phyloP scores from a whole-genome alignment of 2,329 filamentous ascomycete species.

The Dothiorella sarmentorum region DNA sequence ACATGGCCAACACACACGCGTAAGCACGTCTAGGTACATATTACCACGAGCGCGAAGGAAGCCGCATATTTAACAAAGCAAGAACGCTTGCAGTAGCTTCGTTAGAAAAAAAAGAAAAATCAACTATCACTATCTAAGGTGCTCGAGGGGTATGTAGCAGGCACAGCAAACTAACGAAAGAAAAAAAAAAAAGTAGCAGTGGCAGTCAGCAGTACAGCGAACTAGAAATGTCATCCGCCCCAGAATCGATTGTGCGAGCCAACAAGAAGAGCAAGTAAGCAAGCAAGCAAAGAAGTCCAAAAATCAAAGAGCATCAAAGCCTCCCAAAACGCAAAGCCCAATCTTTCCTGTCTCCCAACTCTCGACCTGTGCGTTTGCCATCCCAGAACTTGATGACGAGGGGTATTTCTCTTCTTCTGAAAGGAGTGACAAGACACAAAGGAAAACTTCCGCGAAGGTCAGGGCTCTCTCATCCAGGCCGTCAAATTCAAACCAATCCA shows the following conservation, averaged over 20 bases:
- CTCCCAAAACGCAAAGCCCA: not conserved
- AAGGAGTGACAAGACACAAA: constrained; percentile 8
- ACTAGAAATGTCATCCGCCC: not conserved
- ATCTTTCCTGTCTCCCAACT: not conserved
- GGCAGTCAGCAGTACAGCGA: not conserved
- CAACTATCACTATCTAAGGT: constrained; percentile 15
- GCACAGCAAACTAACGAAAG: not conserved
- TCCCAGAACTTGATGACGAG: not conserved
- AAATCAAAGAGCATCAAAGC: constrained; percentile 1
- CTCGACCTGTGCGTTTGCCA: constrained; percentile 7
- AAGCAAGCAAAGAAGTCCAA: constrained; percentile 6
- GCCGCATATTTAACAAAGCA: constrained; percentile 5
- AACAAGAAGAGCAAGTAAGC: not conserved
- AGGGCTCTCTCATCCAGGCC: constrained; percentile 10
- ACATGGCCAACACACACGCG: not conserved
- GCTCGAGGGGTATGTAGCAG: constrained; percentile 16
- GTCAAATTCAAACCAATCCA: not conserved
- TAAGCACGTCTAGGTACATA: not conserved
- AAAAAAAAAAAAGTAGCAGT: not conserved
- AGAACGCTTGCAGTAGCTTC: constrained; percentile 11
- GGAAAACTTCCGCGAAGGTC: constrained; percentile 4
- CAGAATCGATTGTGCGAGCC: not conserved
- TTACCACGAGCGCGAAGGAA: too few relatives aligned
- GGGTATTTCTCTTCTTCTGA: constrained; percentile 12
- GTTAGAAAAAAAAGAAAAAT: not conserved